Percentiles rank a stretch among this genome's conserved stretches.
Conservation (phyloP, 345 rosid species). For the Aethionema arabicum region DNA sequence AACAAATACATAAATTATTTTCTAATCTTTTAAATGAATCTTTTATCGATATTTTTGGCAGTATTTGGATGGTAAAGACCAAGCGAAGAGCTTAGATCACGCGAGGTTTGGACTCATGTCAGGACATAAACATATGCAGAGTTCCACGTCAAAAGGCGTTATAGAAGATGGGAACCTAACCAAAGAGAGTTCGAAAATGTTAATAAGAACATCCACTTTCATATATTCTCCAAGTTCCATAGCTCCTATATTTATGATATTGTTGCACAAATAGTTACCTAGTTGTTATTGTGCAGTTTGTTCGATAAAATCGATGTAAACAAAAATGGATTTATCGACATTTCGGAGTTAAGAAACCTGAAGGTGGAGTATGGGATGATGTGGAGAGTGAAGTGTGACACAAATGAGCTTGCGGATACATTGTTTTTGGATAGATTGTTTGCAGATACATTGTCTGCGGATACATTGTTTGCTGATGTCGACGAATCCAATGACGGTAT, state of each 20-base stretch:
- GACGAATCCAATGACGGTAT: conserved; percentile 17
- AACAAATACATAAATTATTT: too few relatives aligned
- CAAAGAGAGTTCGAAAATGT: conserved; percentile 27
- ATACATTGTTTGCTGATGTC: conserved; percentile 23
- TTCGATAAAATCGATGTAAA: conserved; percentile 31
- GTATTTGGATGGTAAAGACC: conserved; percentile 27
- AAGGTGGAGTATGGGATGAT: conserved; percentile 28
- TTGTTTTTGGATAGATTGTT: too few relatives aligned
- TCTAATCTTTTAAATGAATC: too few relatives aligned
- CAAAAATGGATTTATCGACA: conserved; percentile 30
- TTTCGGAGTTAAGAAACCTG: conserved; percentile 26
- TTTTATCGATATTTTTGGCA: conserved; percentile 3
- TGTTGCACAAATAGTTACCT: too few relatives aligned
- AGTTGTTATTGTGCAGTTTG: conserved; percentile 21
- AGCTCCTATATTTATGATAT: too few relatives aligned
- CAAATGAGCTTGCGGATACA: conserved; percentile 14
- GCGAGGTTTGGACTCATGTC: conserved; percentile 38
- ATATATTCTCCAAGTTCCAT: background rate
- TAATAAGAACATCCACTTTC: too few relatives aligned
- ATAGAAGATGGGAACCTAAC: conserved; percentile 28
- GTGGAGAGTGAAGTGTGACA: conserved; percentile 28
- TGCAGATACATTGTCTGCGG: too few relatives aligned
- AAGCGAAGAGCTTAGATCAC: conserved; percentile 30
- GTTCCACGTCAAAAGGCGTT: conserved; percentile 25
- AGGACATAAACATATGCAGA: conserved; percentile 29